These are phyloP conservation scores for Cyberlindnera suaveolens DNA, from an alignment of 805 yeast species.

Conservation along the genomic window DNA sequence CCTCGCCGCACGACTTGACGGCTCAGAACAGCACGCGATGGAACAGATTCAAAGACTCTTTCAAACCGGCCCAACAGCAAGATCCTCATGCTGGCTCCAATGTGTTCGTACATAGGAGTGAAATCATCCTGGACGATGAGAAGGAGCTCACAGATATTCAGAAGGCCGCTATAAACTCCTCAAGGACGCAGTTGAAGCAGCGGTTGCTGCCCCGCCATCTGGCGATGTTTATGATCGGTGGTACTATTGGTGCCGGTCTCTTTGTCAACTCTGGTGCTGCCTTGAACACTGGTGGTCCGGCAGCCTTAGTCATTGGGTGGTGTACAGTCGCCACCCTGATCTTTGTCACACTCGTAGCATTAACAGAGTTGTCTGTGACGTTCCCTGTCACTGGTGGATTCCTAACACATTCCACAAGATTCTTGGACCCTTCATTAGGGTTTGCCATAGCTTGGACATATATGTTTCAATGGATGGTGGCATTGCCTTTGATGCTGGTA, in stretches of 20 bases:
- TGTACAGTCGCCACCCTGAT: slow-evolving; percentile 49
- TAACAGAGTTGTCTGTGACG: slow-evolving; percentile 47
- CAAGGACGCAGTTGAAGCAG: slow-evolving; percentile 26
- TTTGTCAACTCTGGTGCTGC: slow-evolving; percentile 74
- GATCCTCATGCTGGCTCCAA: slow-evolving; percentile 6
- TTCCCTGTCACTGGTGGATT: slow-evolving; percentile 51
- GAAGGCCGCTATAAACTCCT: slow-evolving; percentile 23
- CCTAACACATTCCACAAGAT: slow-evolving; percentile 42
- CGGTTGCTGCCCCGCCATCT: slow-evolving; percentile 47
- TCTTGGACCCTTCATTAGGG: slow-evolving; percentile 49
- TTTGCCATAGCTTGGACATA: slow-evolving; percentile 48
- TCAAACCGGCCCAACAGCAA: slow-evolving; percentile 13
- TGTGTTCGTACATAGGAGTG: slow-evolving; percentile 8
- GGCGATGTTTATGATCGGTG: slow-evolving; percentile 75
- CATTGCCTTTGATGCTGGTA: slow-evolving; percentile 51
- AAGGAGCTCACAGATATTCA: slow-evolving; percentile 8
- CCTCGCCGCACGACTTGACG: no score
- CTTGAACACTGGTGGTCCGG: slow-evolving; percentile 66
- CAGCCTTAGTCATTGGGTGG: slow-evolving; percentile 41
- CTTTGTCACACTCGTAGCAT: slow-evolving; percentile 48
- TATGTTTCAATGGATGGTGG: slow-evolving; percentile 47
- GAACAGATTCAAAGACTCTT: slow-evolving; percentile 12
- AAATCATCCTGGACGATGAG: slow-evolving; percentile 3
- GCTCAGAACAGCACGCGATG: slow-evolving; percentile 3
- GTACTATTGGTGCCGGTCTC: slow-evolving; percentile 78